Conservation (phyloP, 2,329 filamentous ascomycete species). For the Ophiostoma piceae region DNA sequence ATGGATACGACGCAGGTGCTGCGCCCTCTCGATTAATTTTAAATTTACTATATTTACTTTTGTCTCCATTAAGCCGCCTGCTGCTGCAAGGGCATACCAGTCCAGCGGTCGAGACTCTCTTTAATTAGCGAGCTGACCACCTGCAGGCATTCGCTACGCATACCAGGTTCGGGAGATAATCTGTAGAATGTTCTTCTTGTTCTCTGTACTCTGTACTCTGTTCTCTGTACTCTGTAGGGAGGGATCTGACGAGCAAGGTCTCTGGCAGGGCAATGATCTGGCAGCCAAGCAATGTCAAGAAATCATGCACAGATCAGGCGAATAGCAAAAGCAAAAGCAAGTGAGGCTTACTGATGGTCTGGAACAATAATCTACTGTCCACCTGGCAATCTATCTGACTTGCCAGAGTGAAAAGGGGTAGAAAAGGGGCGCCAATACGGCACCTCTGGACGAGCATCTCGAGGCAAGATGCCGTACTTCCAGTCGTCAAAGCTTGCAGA, state of each 20-base stretch:
- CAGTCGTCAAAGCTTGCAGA: neutral
- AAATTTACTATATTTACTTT: constrained; percentile 6
- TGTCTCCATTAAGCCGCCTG: neutral
- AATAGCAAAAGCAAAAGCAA: neutral
- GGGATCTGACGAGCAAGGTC: neutral
- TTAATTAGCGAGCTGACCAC: neutral
- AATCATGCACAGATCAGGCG: neutral
- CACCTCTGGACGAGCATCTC: neutral
- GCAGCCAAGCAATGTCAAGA: neutral
- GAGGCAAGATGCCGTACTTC: neutral
- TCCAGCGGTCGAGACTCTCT: neutral
- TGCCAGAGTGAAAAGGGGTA: neutral
- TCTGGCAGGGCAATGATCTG: neutral
- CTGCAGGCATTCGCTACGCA: neutral
- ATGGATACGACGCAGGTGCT: constrained; percentile 11
- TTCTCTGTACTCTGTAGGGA: neutral
- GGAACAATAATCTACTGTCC: neutral
- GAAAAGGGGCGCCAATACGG: neutral
- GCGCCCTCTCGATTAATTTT: constrained; percentile 15
- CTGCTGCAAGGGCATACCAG: constrained; percentile 4
- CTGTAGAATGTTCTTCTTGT: neutral
- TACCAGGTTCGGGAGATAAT: neutral
- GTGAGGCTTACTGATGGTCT: neutral
- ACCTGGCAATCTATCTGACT: neutral
- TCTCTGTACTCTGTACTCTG: neutral